phyloP scores from a whole-genome alignment of 1,284 basidiomycete species.

The Moesziomyces globuligerus region DNA sequence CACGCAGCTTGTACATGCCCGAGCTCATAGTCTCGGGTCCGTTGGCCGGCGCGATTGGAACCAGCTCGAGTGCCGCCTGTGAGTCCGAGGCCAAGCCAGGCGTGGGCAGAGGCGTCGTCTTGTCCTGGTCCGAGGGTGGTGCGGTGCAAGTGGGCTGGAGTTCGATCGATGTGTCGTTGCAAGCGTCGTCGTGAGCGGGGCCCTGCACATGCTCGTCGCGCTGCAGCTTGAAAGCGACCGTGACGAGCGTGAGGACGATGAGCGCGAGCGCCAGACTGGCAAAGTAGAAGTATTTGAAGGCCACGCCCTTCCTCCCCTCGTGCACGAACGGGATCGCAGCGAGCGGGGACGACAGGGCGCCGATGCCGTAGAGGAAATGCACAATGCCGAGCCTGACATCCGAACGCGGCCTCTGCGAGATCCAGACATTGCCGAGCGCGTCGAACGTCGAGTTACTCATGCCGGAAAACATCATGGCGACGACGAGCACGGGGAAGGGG shows the following conservation, averaged over 20 bases:
- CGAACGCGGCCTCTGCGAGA: slow-evolving; percentile 37
- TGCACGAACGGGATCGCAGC: slow-evolving; percentile 47
- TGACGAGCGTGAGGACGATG: slow-evolving; percentile 23
- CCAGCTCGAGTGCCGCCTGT: slow-evolving; percentile 10
- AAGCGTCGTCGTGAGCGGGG: not conserved
- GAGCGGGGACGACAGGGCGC: slow-evolving; percentile 48
- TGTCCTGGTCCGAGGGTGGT: slow-evolving; percentile 1
- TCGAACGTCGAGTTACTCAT: slow-evolving; percentile 28
- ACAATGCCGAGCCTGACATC: slow-evolving; percentile 39
- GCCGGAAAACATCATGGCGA: slow-evolving; percentile 40
- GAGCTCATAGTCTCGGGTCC: slow-evolving; percentile 2
- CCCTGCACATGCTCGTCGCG: slow-evolving; percentile 36
- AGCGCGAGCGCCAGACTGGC: slow-evolving; percentile 35
- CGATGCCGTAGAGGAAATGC: slow-evolving; percentile 54
- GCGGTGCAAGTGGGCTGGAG: slow-evolving; percentile 5
- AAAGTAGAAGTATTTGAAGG: slow-evolving; percentile 48
- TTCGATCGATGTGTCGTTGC: slow-evolving; percentile 8
- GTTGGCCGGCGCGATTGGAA: slow-evolving; percentile 6
- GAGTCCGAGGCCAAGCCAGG: not conserved
- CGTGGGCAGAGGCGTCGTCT: not conserved
- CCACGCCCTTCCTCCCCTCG: slow-evolving; percentile 16
- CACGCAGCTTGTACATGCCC: slow-evolving; percentile 28
- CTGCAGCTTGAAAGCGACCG: slow-evolving; percentile 33
- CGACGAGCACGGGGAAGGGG: slow-evolving; percentile 45
- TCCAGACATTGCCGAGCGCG: slow-evolving; percentile 45